These are phyloP conservation scores for Salvia splendens DNA, from an alignment of 257 asterid genomes.

Conservation along the genomic window DNA sequence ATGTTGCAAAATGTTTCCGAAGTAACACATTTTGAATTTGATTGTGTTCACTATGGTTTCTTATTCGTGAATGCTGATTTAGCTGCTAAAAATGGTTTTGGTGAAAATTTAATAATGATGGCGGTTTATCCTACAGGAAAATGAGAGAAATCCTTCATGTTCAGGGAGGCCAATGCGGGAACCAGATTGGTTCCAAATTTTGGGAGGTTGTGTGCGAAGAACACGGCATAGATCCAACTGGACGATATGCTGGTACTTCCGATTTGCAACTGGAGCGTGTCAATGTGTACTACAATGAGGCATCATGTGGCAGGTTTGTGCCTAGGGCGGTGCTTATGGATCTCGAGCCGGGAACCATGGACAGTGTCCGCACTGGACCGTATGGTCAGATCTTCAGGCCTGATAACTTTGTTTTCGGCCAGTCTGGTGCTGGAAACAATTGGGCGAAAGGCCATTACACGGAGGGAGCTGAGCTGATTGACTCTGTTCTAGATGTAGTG, in stretches of 20 bases:
- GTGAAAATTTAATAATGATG: not conserved
- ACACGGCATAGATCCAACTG: too few species aligned
- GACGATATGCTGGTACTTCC: too few species aligned
- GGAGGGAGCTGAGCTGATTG: constrained; percentile 25
- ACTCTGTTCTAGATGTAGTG: too few species aligned
- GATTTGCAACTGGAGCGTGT: too few species aligned
- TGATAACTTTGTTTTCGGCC: constrained; percentile 65
- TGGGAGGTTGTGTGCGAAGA: too few species aligned
- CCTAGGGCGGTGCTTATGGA: too few species aligned
- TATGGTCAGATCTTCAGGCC: constrained; percentile 81
- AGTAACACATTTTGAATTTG: not conserved
- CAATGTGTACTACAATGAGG: too few species aligned
- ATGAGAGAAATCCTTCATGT: constrained; percentile 91
- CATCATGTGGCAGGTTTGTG: too few species aligned
- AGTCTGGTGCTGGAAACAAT: constrained; percentile 31
- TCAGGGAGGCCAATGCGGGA: constrained; percentile 88
- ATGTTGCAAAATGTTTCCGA: not conserved
- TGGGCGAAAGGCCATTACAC: constrained; percentile 33
- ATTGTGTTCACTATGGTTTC: not conserved
- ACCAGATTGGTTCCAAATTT: constrained; percentile 58
- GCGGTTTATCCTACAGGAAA: constrained; percentile 34
- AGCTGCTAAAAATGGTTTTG: constrained; percentile 10
- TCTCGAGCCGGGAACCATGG: too few species aligned
- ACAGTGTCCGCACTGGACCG: too few species aligned
- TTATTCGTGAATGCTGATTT: not conserved